Base-by-base conservation (phyloP, 2,329 filamentous ascomycete genomes). In the Apiospora malaysiana region DNA sequence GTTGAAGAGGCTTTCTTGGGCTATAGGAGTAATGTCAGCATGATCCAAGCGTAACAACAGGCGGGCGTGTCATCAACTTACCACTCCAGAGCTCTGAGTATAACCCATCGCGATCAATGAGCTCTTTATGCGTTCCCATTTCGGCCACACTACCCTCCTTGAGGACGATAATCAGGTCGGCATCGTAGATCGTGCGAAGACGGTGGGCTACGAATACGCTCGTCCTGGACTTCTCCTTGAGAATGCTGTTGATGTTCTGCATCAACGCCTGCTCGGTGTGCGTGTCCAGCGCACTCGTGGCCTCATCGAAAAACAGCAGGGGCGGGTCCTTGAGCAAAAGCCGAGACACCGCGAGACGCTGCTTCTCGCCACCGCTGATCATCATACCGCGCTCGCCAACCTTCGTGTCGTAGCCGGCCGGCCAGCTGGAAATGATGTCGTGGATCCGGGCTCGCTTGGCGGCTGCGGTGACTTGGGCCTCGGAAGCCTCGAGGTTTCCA, bases 131-230 rank as follows among this genome's bases (percentile, higher is more conserved):
- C 21, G 93, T 97, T 18, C 96, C 96, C 81, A 89, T 90, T 83
- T 98, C 96, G 2, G 91, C 94, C n/a, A 98, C 94, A 18, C 85
- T 85, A 0, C 96, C 96, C 72, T 93, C 91, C 79, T 91, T 92
- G 70, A 98, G 84, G 47, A 98, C 96, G 76, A 98, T 95, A 76
- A 98, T 98, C 76, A 95, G 85, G 81, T 98, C 93, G 49, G 93
- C 93, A 78, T 98, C 96, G 78, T 93, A 97, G 74, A 99, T 98
- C 0, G 96, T 98, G 69, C 95, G 89, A 72, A 99, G 83, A 23
- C 96, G 89, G 81, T 98, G 96, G 8, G 96, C 96, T 6, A 99
- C 93, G 79, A 98, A 98, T 0, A 99, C 93, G 75, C 94, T 98
- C 0, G 96, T 98, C 70, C 95, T 89, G 3, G 86, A 86, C 84